A percentile compares a stretch with the other conserved stretches of the same genome.
Conservation (phyloP, 1,139 yeast species). For the Saccharomyces hybrid region DNA sequence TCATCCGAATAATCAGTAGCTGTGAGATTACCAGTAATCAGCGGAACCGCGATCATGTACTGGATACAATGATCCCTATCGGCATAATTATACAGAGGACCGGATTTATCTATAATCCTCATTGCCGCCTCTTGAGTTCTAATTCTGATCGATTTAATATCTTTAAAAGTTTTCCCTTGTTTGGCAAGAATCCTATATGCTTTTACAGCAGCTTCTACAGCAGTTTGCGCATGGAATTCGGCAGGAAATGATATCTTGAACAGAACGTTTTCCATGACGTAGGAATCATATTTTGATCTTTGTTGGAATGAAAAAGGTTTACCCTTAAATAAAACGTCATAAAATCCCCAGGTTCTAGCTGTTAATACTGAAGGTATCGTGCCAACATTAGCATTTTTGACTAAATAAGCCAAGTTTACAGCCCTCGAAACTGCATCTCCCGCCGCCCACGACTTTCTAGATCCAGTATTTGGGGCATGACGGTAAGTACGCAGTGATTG, state of each 20-base stretch:
- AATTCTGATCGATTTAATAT: slow-evolving; percentile 43
- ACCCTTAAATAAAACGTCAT: slow-evolving; percentile 50
- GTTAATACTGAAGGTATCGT: slow-evolving; percentile 47
- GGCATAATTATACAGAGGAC: slow-evolving; percentile 53
- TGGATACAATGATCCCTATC: slow-evolving; percentile 59
- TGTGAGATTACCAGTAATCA: slow-evolving; percentile 46
- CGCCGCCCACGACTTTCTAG: slow-evolving; percentile 61
- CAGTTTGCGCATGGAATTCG: slow-evolving; percentile 61
- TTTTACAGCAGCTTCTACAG: slow-evolving; percentile 50
- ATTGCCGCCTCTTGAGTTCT: slow-evolving; percentile 55
- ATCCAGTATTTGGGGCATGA: slow-evolving; percentile 57
- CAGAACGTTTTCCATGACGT: slow-evolving; percentile 56
- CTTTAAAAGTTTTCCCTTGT: slow-evolving; percentile 40
- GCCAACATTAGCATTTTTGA: slow-evolving; percentile 47
- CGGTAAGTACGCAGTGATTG: slow-evolving; percentile 52
- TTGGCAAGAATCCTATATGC: slow-evolving; percentile 35
- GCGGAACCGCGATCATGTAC: slow-evolving; percentile 52
- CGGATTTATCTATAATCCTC: slow-evolving; percentile 50
- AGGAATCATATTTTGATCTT: slow-evolving; percentile 42
- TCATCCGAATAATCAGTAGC: slow-evolving; percentile 51
- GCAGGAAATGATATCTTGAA: slow-evolving; percentile 61
- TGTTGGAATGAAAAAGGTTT: slow-evolving; percentile 43
- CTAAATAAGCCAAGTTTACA: slow-evolving; percentile 46
- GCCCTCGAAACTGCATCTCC: slow-evolving; percentile 59
- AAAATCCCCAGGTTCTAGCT: slow-evolving; percentile 55